Conservation (phyloP, 2,329 filamentous ascomycete species). For the Ophiocordyceps camponoti-rufipedis region DNA sequence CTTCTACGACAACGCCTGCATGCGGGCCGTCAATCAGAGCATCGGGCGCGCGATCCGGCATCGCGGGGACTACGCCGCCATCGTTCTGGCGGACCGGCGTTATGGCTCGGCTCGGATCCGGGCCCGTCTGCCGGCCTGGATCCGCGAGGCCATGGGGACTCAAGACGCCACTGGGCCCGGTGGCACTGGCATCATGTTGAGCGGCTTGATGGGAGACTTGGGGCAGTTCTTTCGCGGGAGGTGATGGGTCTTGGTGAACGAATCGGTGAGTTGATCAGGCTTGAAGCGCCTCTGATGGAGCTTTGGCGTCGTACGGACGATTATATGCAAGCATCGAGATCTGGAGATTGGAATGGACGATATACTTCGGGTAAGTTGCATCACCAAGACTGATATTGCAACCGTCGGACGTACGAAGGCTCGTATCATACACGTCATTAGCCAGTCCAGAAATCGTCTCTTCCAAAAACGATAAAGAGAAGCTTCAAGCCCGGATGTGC, state of each 20-base stretch:
- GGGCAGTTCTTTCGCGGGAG: slow-evolving; percentile 36
- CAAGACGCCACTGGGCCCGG: slow-evolving; percentile 19
- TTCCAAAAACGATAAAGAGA: too few species aligned
- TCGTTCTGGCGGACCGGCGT: slow-evolving; percentile 66
- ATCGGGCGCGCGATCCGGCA: slow-evolving; percentile 88
- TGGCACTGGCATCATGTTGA: slow-evolving; percentile 15
- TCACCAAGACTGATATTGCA: too few species aligned
- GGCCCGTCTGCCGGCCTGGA: slow-evolving; percentile 77
- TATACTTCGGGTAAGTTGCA: too few species aligned
- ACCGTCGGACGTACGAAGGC: too few species aligned
- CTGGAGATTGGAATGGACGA: too few species aligned
- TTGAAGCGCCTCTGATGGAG: too few species aligned
- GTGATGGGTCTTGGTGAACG: neutral
- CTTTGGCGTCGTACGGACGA: too few species aligned
- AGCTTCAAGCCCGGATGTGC: too few species aligned
- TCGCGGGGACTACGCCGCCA: slow-evolving; percentile 72
- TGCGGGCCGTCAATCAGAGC: slow-evolving; percentile 93
- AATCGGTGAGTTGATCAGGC: too few species aligned
- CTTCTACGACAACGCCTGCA: slow-evolving; percentile 88
- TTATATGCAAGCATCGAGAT: too few species aligned
- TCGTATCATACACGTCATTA: too few species aligned
- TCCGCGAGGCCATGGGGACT: slow-evolving; percentile 47
- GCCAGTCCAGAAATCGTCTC: too few species aligned
- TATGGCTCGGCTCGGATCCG: slow-evolving; percentile 60
- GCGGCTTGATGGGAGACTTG: slow-evolving; percentile 38